Evolutionary conservation across 208 protist genomes (phyloP).

Genomic region (Crithidia thermophila): DNA sequence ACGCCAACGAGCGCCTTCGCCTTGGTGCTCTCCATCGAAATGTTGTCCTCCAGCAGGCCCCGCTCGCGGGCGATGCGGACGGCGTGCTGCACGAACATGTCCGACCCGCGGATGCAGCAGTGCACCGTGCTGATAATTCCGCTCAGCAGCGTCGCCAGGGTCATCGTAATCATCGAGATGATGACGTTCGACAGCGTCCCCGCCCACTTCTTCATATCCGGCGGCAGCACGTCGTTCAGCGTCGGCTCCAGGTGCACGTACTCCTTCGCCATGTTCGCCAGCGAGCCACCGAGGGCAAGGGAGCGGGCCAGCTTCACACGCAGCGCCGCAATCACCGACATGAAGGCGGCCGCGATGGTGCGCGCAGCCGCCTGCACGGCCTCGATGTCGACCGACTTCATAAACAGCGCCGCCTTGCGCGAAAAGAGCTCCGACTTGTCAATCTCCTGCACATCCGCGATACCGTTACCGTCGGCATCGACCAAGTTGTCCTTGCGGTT

Average conservation of each 20-base stretch:
- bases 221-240: conserved; percentile 52
- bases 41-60: conserved; percentile 46
- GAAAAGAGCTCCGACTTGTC: conserved; percentile 45
- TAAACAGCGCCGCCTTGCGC: conserved; percentile 57
- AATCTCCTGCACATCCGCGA: conserved; percentile 57
- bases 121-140: conserved; percentile 54
- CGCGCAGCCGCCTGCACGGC: conserved; percentile 41
- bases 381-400: conserved; percentile 64
- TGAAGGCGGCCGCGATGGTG: conserved; percentile 41
- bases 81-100: conserved; percentile 51
- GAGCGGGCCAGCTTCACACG: conserved; percentile 52
- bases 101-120: conserved; percentile 59
- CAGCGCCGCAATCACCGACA: conserved; percentile 72
- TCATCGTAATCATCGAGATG: conserved; percentile 36
- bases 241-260: conserved; percentile 49
- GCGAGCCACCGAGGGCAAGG: conserved; percentile 60
- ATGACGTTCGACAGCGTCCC: conserved; percentile 35
- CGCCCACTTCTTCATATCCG: conserved; percentile 59
- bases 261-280: conserved; percentile 49
- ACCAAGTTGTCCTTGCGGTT: conserved; percentile 58
- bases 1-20: conserved; percentile 45
- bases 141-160: conserved; percentile 40
- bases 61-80: conserved; percentile 40
- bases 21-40: conserved; percentile 43
- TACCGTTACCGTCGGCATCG: conserved; percentile 53